These are phyloP conservation scores for Aspergillus sparsus DNA, from an alignment of 495 filamentous ascomycete genomes.

Conservation along the genomic window DNA sequence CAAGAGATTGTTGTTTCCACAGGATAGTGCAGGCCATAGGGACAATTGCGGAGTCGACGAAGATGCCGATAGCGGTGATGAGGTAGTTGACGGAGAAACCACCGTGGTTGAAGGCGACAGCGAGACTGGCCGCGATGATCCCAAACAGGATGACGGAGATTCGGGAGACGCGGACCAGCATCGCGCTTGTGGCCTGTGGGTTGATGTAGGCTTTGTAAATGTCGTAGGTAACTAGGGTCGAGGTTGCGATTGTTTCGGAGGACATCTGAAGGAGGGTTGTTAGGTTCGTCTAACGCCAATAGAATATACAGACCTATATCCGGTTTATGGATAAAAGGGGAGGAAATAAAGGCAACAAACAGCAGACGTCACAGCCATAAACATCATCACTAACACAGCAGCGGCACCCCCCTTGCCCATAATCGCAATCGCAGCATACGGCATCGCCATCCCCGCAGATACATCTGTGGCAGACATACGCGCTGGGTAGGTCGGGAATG, in stretches of 20 bases:
- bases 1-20: slow-evolving; percentile 48
- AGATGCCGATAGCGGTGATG: slow-evolving; percentile 28
- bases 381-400: slow-evolving; percentile 43
- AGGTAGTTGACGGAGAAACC: background rate
- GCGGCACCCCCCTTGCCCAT: slow-evolving; percentile 47
- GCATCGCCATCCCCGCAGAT: slow-evolving; percentile 40
- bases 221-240: slow-evolving; percentile 5
- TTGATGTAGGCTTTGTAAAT: slow-evolving; percentile 6
- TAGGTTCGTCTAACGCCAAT: slow-evolving; percentile 38
- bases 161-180: slow-evolving; percentile 1
- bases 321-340: slow-evolving; percentile 41
- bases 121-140: slow-evolving; percentile 21
- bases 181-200: background rate
- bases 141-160: background rate
- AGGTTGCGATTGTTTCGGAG: slow-evolving; percentile 3
- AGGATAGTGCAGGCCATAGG: slow-evolving; percentile 53
- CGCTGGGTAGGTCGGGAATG: slow-evolving; percentile 17
- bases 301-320: too few relatives aligned
- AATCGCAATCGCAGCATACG: slow-evolving; percentile 45
- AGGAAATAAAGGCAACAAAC: slow-evolving; percentile 45
- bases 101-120: slow-evolving; percentile 29
- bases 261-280: slow-evolving; percentile 3
- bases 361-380: slow-evolving; percentile 51
- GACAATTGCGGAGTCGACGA: slow-evolving; percentile 49
- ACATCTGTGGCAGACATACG: slow-evolving; percentile 44